A percentile compares a stretch with the other conserved stretches of the same genome.
phyloP scores from a whole-genome alignment of 1,139 yeast species.

The Nematodospora anomalae region DNA sequence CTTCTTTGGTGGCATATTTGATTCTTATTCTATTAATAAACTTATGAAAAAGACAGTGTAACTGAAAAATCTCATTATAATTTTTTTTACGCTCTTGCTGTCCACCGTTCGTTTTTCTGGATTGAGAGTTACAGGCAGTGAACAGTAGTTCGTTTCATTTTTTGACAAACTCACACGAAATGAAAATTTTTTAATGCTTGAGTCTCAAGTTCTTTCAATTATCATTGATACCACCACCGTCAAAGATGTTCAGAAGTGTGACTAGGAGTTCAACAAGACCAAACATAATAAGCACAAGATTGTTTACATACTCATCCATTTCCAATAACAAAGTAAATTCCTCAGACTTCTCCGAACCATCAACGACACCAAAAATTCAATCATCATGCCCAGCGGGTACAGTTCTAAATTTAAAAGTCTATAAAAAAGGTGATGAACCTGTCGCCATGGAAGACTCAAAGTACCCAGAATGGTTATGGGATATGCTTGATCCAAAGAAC shows the following conservation, averaged over 20 bases:
- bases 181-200: slow-evolving; percentile 6
- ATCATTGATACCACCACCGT: slow-evolving; percentile 1
- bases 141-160: too few species aligned
- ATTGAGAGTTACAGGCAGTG: too few species aligned
- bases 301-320: slow-evolving; percentile 4
- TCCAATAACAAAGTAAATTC: slow-evolving; percentile 1
- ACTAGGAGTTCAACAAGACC: slow-evolving; percentile 1
- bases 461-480: slow-evolving; percentile 97
- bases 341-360: neutral
- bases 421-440: slow-evolving; percentile 83
- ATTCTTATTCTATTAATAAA: slow-evolving; percentile 7
- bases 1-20: slow-evolving; percentile 89
- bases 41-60: neutral
- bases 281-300: slow-evolving; percentile 7
- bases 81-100: neutral
- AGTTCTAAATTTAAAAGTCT: slow-evolving; percentile 69
- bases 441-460: slow-evolving; percentile 84
- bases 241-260: slow-evolving; percentile 6
- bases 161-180: slow-evolving; percentile 3
- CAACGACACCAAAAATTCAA: slow-evolving; percentile 14
- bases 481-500: slow-evolving; percentile 63
- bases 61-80: slow-evolving; percentile 6
- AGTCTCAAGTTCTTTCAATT: too few species aligned
- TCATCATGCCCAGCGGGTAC: slow-evolving; percentile 75
- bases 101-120: slow-evolving; percentile 1